phyloP scores from a whole-genome alignment of 179 eudicot species.

The Spergularia azorica region DNA sequence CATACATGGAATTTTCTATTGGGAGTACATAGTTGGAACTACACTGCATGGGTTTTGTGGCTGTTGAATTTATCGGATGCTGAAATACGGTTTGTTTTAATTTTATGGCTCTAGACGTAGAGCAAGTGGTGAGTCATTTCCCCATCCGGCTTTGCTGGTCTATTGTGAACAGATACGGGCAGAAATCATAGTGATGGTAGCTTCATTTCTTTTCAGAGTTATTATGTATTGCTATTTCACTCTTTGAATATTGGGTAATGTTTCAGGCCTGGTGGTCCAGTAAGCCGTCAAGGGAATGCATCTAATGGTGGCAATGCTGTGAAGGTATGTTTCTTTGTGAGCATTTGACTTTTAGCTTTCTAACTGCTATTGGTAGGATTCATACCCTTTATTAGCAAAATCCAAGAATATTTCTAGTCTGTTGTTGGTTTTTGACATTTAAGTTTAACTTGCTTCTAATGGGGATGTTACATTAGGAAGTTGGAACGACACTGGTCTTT shows the following conservation, averaged over 20 bases:
- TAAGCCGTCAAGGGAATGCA: constrained; percentile 46
- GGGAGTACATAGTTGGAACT: constrained; percentile 27
- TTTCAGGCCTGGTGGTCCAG: constrained; percentile 60
- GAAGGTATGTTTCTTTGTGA: constrained; percentile 43
- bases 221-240: constrained; percentile 21
- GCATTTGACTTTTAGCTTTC: not conserved
- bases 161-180: constrained; percentile 10
- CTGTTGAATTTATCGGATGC: constrained; percentile 10
- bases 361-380: not conserved
- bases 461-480: not conserved
- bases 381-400: not conserved
- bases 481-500: not conserved
- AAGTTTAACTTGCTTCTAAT: not conserved
- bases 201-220: not conserved
- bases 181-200: not conserved
- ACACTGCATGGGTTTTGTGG: constrained; percentile 5
- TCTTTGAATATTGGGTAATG: constrained; percentile 15
- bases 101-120: constrained; percentile 4
- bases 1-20: constrained; percentile 8
- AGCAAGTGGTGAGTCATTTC: constrained; percentile 12
- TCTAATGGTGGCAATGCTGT: constrained; percentile 43
- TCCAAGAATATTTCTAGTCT: not conserved
- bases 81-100: constrained; percentile 22
- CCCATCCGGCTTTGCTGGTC: constrained; percentile 4
- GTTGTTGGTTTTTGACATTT: not conserved